phyloP scores from a whole-genome alignment of 2,329 filamentous ascomycete genomes.

The Cyclaneusma minus region DNA sequence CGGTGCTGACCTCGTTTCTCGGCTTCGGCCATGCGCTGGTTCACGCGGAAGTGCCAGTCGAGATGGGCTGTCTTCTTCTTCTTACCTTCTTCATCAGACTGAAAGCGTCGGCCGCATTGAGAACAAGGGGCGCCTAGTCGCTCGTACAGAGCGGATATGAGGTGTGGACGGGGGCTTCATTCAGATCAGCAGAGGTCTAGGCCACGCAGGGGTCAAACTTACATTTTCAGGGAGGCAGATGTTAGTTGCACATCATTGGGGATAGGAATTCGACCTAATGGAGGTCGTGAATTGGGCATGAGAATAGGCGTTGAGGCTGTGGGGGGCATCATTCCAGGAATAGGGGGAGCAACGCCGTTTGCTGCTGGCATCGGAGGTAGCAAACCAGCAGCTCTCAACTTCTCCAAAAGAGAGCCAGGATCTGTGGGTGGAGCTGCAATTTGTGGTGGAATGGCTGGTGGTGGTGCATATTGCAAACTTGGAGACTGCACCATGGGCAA shows the following conservation, averaged over 20 bases:
- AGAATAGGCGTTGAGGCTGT: slow-evolving; percentile 7
- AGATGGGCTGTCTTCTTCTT: slow-evolving; percentile 82
- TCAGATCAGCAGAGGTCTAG: not conserved
- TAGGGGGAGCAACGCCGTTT: slow-evolving; percentile 20
- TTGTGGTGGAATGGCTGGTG: slow-evolving; percentile 18
- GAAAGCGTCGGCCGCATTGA: slow-evolving; percentile 82
- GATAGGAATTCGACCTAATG: slow-evolving; percentile 16
- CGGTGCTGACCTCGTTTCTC: slow-evolving; percentile 78
- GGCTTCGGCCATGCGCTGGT: slow-evolving; percentile 74
- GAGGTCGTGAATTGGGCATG: slow-evolving; percentile 7
- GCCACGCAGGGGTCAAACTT: slow-evolving; percentile 23
- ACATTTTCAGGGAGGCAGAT: slow-evolving; percentile 59
- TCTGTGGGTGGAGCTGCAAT: slow-evolving; percentile 23
- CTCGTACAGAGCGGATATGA: slow-evolving; percentile 64
- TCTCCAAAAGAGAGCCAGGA: slow-evolving; percentile 47
- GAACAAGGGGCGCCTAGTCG: slow-evolving; percentile 75
- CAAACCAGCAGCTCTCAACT: slow-evolving; percentile 53
- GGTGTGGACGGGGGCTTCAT: slow-evolving; percentile 52
- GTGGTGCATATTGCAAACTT: slow-evolving; percentile 13
- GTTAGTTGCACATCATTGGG: slow-evolving; percentile 41
- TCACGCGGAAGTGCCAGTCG: slow-evolving; percentile 96
- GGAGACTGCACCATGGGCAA: too few relatives aligned
- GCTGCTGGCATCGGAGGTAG: slow-evolving; percentile 31
- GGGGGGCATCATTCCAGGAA: slow-evolving; percentile 7
- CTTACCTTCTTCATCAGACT: slow-evolving; percentile 58